Conservation (phyloP, 257 asterid species). For the Jacaranda copaia region DNA sequence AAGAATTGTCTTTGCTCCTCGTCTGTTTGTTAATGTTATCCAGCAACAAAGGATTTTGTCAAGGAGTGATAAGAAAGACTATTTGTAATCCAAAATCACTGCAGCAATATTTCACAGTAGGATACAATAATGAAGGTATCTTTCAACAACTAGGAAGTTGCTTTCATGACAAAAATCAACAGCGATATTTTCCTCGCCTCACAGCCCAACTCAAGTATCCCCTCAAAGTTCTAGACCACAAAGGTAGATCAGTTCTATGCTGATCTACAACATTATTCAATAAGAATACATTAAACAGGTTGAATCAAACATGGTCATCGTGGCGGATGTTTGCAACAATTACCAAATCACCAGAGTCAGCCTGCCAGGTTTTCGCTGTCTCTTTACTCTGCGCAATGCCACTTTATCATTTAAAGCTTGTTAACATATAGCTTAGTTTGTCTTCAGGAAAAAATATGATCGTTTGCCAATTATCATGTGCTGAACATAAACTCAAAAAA, state of each 20-base stretch:
- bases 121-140: no score
- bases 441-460: neutral
- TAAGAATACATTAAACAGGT: neutral
- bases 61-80: no score
- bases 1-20: no score
- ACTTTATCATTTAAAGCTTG: neutral
- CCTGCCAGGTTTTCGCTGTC: neutral
- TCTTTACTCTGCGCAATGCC: constrained; percentile 27
- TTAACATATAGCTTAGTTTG: neutral
- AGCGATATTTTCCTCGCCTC: no score
- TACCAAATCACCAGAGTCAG: constrained; percentile 3
- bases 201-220: no score
- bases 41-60: no score
- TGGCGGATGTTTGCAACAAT: neutral
- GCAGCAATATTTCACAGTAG: no score
- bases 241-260: neutral
- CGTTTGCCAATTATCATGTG: neutral
- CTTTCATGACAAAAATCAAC: no score
- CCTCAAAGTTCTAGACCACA: no score
- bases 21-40: no score
- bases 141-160: no score
- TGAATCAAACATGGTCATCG: constrained; percentile 17
- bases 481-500: neutral
- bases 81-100: no score
- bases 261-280: neutral